A percentile compares a stretch with the other conserved stretches of the same genome.
These are phyloP conservation scores for Neonothopanus nambi DNA, from an alignment of 1,284 basidiomycete genomes.

Conservation along the genomic window DNA sequence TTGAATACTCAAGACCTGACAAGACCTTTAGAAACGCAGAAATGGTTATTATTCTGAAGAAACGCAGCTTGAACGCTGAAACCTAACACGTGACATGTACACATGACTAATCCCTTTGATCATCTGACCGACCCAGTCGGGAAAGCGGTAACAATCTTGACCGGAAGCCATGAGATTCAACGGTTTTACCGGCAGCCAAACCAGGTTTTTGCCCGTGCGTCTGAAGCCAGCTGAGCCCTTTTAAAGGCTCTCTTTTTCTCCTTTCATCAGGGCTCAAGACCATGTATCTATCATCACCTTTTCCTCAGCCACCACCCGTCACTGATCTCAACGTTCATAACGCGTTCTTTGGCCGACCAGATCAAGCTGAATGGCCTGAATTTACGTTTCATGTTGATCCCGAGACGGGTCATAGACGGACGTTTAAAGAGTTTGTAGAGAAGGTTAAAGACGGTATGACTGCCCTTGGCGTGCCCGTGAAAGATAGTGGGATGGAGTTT, in stretches of 20 bases:
- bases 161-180: not conserved
- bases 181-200: not conserved
- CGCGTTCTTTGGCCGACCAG: slow-evolving; percentile 54
- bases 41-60: too few species aligned
- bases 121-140: not conserved
- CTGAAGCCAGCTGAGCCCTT: not conserved
- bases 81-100: too few species aligned
- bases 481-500: slow-evolving; percentile 59
- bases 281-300: slow-evolving; percentile 45
- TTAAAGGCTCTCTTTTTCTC: not conserved
- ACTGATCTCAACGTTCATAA: slow-evolving; percentile 59
- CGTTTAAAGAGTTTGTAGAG: slow-evolving; percentile 49
- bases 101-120: too few species aligned
- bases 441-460: slow-evolving; percentile 57
- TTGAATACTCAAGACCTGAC: too few species aligned
- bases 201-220: too few species aligned
- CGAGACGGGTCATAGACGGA: slow-evolving; percentile 45
- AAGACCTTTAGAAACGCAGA: too few species aligned
- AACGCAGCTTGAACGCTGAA: too few species aligned
- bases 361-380: slow-evolving; percentile 52
- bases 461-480: slow-evolving; percentile 46
- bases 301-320: slow-evolving; percentile 36
- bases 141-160: not conserved
- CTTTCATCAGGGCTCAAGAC: not conserved
- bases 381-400: slow-evolving; percentile 60